Evolutionary conservation across 805 yeast genomes (phyloP).

Genomic region (Lipomyces orientalis): DNA sequence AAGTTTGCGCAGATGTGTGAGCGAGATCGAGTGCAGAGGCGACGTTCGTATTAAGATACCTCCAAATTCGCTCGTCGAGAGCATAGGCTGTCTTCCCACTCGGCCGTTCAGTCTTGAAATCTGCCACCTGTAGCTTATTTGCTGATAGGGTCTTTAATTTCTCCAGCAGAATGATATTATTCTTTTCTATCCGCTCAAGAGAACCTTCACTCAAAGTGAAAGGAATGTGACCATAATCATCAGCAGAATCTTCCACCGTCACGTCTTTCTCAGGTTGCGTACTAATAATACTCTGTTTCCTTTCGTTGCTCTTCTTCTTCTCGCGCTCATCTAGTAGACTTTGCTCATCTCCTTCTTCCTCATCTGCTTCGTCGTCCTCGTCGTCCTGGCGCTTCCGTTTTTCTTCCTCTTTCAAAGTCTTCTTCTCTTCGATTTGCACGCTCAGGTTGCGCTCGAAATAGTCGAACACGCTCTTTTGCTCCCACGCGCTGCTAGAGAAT

Average conservation of each 20-base stretch:
- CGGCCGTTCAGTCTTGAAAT: background rate
- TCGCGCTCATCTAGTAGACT: background rate
- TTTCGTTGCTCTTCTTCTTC: background rate
- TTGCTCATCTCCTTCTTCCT: conserved; percentile 3
- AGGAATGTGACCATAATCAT: conserved; percentile 1
- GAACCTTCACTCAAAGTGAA: conserved; percentile 10
- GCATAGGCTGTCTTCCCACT: conserved; percentile 17
- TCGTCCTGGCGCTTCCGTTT: background rate
- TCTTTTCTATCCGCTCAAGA: conserved; percentile 5
- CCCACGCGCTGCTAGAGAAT: background rate
- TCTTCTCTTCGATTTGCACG: background rate
- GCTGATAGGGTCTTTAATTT: background rate
- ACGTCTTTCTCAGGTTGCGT: background rate
- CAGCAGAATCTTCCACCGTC: background rate
- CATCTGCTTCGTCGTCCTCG: background rate
- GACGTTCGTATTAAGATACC: conserved; percentile 12
- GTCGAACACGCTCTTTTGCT: background rate
- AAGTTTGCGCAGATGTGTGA: background rate
- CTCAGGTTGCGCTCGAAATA: background rate
- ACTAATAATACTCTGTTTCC: background rate
- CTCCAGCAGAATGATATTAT: conserved; percentile 21
- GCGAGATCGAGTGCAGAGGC: conserved; percentile 16
- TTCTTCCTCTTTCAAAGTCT: background rate
- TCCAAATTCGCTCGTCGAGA: conserved; percentile 28
- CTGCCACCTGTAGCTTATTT: background rate